phyloP scores from a whole-genome alignment of 2,329 filamentous ascomycete genomes.

The Seiridium unicorne region DNA sequence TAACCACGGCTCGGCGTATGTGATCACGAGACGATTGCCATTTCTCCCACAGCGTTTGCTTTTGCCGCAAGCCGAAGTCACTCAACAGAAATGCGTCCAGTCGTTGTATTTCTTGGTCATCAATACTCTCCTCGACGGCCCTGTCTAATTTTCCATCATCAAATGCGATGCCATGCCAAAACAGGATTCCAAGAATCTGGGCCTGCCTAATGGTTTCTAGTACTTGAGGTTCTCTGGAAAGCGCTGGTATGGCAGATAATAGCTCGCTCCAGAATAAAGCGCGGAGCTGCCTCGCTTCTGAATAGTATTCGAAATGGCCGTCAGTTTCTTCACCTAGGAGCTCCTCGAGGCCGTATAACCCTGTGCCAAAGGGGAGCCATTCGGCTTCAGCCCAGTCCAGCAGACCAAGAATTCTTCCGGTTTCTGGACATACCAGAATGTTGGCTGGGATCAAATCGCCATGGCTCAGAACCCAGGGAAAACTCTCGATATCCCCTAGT shows the following conservation, averaged over 20 bases:
- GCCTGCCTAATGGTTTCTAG: slow-evolving; percentile 32
- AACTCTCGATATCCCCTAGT: slow-evolving; percentile 33
- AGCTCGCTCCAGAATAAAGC: slow-evolving; percentile 49
- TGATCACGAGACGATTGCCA: neutral
- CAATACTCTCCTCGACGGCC: slow-evolving; percentile 49
- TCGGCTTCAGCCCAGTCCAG: slow-evolving; percentile 67
- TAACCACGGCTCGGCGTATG: neutral
- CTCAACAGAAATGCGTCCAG: slow-evolving; percentile 35
- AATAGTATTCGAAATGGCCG: slow-evolving; percentile 41
- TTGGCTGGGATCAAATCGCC: slow-evolving; percentile 60
- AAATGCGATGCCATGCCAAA: slow-evolving; percentile 65
- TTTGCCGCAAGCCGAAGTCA: neutral
- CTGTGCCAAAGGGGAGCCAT: slow-evolving; percentile 56
- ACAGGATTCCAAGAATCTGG: slow-evolving; percentile 51
- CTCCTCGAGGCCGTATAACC: slow-evolving; percentile 60
- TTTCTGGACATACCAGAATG: slow-evolving; percentile 46
- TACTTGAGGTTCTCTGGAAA: slow-evolving; percentile 27
- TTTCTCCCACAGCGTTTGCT: neutral
- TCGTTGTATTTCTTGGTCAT: slow-evolving; percentile 52
- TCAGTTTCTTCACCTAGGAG: slow-evolving; percentile 47
- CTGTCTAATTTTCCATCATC: slow-evolving; percentile 59
- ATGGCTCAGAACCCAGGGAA: slow-evolving; percentile 58
- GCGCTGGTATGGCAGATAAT: slow-evolving; percentile 28
- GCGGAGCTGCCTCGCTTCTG: slow-evolving; percentile 40
- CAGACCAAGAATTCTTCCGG: slow-evolving; percentile 48